Percentiles rank a stretch among this genome's conserved stretches.
Conservation (phyloP, 23 red algal genomes). For the Cyanidioschyzon merolae region DNA sequence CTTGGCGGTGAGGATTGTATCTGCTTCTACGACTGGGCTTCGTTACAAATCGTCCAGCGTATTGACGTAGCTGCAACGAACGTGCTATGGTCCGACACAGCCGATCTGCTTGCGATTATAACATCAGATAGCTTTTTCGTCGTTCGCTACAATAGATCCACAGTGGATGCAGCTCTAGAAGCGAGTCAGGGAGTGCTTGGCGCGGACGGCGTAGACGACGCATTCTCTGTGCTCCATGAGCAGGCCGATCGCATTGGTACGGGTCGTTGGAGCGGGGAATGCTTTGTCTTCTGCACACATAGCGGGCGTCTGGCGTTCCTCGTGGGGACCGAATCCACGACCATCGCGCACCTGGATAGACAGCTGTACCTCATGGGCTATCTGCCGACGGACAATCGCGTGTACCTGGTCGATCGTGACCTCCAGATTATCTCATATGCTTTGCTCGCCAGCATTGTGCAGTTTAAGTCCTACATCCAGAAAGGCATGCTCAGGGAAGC, state of each 20-base stretch:
- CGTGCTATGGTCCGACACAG: slow-evolving; percentile 75
- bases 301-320: slow-evolving; percentile 52
- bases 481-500: slow-evolving; percentile 47
- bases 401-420: slow-evolving; percentile 76
- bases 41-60: slow-evolving; percentile 67
- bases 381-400: slow-evolving; percentile 69
- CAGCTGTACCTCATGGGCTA: slow-evolving; percentile 85
- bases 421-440: slow-evolving; percentile 59
- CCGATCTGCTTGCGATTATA: slow-evolving; percentile 52
- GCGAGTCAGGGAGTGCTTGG: slow-evolving; percentile 31
- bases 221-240: slow-evolving; percentile 80
- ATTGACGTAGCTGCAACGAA: slow-evolving; percentile 66
- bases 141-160: slow-evolving; percentile 47
- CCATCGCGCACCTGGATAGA: slow-evolving; percentile 76
- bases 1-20: slow-evolving; percentile 70
- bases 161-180: slow-evolving; percentile 55
- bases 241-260: slow-evolving; percentile 46
- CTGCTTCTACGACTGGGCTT: slow-evolving; percentile 93
- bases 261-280: slow-evolving; percentile 88
- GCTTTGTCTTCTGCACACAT: slow-evolving; percentile 75
- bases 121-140: slow-evolving; percentile 63
- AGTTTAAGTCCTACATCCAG: slow-evolving; percentile 76
- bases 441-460: slow-evolving; percentile 61
- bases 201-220: slow-evolving; percentile 81
- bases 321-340: slow-evolving; percentile 61